Base-by-base conservation (phyloP, 1,284 basidiomycete genomes). In the Moesziomyces globuligerus region DNA sequence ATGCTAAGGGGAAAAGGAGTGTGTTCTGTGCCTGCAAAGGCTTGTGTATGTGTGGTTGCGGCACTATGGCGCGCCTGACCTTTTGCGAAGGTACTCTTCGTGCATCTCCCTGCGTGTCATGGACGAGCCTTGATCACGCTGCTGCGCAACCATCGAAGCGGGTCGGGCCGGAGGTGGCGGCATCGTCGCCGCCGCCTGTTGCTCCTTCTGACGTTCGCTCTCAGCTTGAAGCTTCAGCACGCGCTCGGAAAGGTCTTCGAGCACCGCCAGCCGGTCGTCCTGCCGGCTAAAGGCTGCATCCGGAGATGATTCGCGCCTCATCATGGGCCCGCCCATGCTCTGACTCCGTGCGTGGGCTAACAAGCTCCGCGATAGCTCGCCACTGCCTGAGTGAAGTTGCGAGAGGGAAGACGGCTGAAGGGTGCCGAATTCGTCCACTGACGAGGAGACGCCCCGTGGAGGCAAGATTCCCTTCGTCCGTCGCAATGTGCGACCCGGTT, bases 191-290 rank as follows among this genome's bases (percentile, higher is more conserved):
- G 64, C 57, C 3, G 51, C 56, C 13, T 56, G 39, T 0, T 39
- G 34, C 40, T 58, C 54, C 20, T 49, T 50, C 23, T 55, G 42
- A 5, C 47, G 49, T 25, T 65, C 61, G 18, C 39, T 47, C 8
- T 56, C 51, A 25, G 51, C 57, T 57, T 61, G 52, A 18, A 68
- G 65, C n/a, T 24, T 34, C 39, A 48, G 8, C 1, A 68, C 48
- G 7, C 57, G 57, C 20, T 68, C 53, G 4, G 57, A 61, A 6
- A 68, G 57, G 24, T 68, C 65, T 50, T 60, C 57, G n/a, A 68
- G 42, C 0, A 68, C 57, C 4, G 65, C 65, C 4, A 68, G 52
- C 7, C 37, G 51, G 28, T 68, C 57, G 13, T 68, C 49, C 10
- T 53, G 51, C 21, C 44, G 18, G 8, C 48, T 43, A n/a, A 4